These are phyloP conservation scores for Aspergillus felis DNA, from an alignment of 2,329 filamentous ascomycete genomes.

Conservation along the genomic window DNA sequence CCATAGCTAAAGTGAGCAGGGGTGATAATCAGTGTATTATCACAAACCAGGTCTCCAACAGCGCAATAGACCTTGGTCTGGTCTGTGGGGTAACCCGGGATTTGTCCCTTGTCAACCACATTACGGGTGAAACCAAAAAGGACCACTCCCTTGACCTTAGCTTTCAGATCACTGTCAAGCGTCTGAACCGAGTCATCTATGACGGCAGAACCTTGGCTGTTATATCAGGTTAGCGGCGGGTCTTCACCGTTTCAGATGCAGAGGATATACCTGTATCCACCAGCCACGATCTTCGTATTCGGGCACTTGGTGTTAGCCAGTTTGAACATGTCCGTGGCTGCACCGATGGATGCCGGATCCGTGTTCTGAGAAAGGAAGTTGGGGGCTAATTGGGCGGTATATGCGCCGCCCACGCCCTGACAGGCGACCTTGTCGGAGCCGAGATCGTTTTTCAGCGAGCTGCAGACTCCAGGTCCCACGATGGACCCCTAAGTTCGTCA, in stretches of 20 bases:
- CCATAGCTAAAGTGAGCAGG: constrained; percentile 22
- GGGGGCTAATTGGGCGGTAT: constrained; percentile 33
- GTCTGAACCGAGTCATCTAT: constrained; percentile 39
- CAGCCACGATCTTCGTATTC: constrained; percentile 41
- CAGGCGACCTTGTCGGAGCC: constrained; percentile 28
- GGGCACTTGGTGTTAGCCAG: constrained; percentile 44
- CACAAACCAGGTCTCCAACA: constrained; percentile 24
- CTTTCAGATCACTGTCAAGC: constrained; percentile 20
- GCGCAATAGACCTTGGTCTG: constrained; percentile 23
- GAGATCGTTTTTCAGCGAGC: constrained; percentile 19
- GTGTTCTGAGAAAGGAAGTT: constrained; percentile 42
- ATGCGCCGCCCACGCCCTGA: constrained; percentile 45
- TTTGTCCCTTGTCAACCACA: constrained; percentile 26
- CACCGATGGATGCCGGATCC: constrained; percentile 31
- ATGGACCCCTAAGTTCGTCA: constrained; percentile 21
- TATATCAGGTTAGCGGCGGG: constrained; percentile 12
- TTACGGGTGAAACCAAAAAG: constrained; percentile 45
- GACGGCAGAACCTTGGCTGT: constrained; percentile 43
- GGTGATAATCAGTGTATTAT: constrained; percentile 19
- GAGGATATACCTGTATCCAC: constrained; percentile 39
- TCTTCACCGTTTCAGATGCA: neutral
- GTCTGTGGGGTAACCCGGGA: constrained; percentile 25
- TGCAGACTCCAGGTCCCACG: constrained; percentile 28
- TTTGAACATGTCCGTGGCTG: constrained; percentile 40
- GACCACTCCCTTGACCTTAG: constrained; percentile 37